Evolutionary conservation across 176 grass and related monocot species (phyloP).

Genomic region (Saccharum spontaneum): DNA sequence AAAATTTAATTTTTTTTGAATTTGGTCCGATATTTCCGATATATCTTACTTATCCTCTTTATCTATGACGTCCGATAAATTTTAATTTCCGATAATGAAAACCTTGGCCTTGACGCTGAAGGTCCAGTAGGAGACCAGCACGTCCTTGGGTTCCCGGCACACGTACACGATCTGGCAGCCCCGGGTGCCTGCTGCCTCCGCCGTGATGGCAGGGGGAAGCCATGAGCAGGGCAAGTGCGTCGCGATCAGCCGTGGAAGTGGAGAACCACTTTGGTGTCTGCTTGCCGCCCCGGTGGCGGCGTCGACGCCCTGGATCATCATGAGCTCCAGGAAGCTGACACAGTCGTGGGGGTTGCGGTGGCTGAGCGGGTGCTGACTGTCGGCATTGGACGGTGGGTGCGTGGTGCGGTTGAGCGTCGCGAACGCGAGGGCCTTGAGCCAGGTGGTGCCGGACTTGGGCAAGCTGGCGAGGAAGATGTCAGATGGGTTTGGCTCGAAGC

Average conservation of each 20-base stretch:
- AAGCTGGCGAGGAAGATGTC: constrained; percentile 36
- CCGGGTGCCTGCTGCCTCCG: too few species aligned
- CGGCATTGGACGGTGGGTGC: background rate
- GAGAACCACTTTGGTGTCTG: too few species aligned
- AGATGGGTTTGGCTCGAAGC: too few species aligned
- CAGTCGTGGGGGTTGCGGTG: background rate
- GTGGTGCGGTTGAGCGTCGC: background rate
- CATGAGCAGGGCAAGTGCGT: background rate
- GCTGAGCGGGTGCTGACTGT: background rate
- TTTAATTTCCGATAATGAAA: too few species aligned
- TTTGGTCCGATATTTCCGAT: too few species aligned
- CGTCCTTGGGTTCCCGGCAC: background rate
- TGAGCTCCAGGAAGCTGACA: background rate
- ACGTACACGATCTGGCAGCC: background rate
- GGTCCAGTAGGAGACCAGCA: background rate
- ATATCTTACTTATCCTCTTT: too few species aligned
- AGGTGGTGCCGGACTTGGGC: constrained; percentile 34
- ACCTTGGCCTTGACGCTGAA: background rate
- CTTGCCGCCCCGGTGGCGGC: too few species aligned
- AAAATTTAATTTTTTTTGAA: too few species aligned
- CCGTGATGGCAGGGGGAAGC: background rate
- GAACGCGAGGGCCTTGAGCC: background rate
- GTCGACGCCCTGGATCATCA: too few species aligned
- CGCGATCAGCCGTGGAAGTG: background rate
- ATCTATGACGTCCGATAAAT: too few species aligned